phyloP scores from a whole-genome alignment of 192 early-diverging fungal genomes.

The Gorgonomyces haynaldii region DNA sequence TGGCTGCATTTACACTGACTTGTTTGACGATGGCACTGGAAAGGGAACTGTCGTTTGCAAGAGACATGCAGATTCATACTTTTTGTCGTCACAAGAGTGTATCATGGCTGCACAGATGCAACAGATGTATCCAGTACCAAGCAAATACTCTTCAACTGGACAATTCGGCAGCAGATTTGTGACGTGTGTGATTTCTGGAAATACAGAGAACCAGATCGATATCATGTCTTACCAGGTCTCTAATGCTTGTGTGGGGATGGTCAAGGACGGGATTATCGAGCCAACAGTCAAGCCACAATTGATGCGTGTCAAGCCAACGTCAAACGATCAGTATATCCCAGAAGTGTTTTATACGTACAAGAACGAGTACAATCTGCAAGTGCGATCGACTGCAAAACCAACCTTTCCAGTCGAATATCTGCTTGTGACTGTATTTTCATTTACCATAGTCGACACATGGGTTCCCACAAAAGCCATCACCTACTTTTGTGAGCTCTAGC shows the following conservation, averaged over 20 bases:
- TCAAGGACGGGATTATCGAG: constrained; percentile 80
- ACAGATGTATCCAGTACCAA: constrained; percentile 51
- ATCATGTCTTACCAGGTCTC: constrained; percentile 85
- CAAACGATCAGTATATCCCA: constrained; percentile 76
- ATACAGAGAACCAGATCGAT: constrained; percentile 75
- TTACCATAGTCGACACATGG: constrained; percentile 60
- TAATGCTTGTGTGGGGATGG: constrained; percentile 80
- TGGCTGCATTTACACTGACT: constrained; percentile 91
- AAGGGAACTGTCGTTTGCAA: constrained; percentile 75
- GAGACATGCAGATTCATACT: constrained; percentile 84
- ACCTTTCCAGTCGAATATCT: constrained; percentile 96
- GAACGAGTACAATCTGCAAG: constrained; percentile 84
- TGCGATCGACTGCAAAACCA: constrained; percentile 83
- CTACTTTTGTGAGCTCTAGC: constrained; percentile 52
- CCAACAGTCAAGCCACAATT: constrained; percentile 74
- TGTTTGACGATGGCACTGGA: constrained; percentile 67
- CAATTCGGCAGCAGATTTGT: constrained; percentile 89
- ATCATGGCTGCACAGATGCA: constrained; percentile 80
- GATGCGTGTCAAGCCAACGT: constrained; percentile 70
- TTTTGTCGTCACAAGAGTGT: constrained; percentile 83
- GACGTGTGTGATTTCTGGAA: constrained; percentile 82
- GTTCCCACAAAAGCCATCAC: constrained; percentile 67
- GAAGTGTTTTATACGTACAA: constrained; percentile 94
- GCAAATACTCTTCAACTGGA: constrained; percentile 58
- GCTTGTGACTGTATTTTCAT: constrained; percentile 66